phyloP scores from a whole-genome alignment of 1,139 yeast genomes.

The Debaryomyces udenii region DNA sequence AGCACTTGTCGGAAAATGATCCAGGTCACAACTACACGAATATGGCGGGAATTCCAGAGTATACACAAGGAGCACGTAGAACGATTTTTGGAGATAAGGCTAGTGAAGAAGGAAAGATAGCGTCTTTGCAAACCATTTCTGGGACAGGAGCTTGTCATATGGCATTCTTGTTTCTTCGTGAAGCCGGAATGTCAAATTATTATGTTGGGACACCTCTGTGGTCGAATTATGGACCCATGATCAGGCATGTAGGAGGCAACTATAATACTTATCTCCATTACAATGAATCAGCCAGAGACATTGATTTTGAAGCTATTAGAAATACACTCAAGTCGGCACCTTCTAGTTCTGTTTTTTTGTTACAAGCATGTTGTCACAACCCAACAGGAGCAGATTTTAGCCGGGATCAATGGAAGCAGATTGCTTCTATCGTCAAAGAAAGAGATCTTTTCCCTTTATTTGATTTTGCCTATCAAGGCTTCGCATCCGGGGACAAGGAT shows the following conservation, averaged over 20 bases:
- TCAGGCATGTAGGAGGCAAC: conserved; percentile 34
- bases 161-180: conserved; percentile 34
- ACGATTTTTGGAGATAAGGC: conserved; percentile 37
- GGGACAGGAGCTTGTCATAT: conserved; percentile 50
- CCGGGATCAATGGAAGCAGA: conserved; percentile 74
- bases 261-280: conserved; percentile 36
- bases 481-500: conserved; percentile 59
- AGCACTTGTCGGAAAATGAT: conserved; percentile 32
- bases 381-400: conserved; percentile 95
- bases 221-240: conserved; percentile 44
- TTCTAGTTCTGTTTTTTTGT: conserved; percentile 43
- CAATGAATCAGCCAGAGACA: conserved; percentile 27
- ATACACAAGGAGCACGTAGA: conserved; percentile 37
- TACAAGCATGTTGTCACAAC: conserved; percentile 96
- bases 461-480: conserved; percentile 95
- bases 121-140: conserved; percentile 45
- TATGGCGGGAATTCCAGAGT: conserved; percentile 47
- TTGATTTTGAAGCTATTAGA: conserved; percentile 34
- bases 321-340: conserved; percentile 35
- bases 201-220: conserved; percentile 47
- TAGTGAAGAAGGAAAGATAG: conserved; percentile 30
- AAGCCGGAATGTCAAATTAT: conserved; percentile 32
- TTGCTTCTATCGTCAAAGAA: conserved; percentile 59
- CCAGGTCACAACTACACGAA: conserved; percentile 49
- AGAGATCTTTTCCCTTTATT: conserved; percentile 70